A percentile compares a stretch with the other conserved stretches of the same genome.
Conservation (phyloP, 1,284 basidiomycete genomes). For the Termitomyces sp. region DNA sequence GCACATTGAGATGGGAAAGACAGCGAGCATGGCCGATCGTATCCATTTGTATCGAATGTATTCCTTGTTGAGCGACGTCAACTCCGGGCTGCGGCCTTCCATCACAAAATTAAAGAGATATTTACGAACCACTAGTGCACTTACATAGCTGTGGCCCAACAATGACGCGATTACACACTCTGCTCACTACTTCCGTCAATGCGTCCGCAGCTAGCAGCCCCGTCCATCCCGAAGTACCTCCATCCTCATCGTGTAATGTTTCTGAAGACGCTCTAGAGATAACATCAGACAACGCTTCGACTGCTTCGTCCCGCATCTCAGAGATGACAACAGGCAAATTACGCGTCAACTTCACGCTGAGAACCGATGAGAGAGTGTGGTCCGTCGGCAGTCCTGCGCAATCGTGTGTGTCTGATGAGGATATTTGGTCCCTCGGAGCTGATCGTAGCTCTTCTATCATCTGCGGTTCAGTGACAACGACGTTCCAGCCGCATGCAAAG, state of each 20-base stretch:
- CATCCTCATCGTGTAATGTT: background rate
- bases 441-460: constrained; percentile 25
- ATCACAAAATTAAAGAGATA: background rate
- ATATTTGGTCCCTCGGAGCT: constrained; percentile 20
- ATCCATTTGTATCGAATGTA: background rate
- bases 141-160: constrained; percentile 12
- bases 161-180: constrained; percentile 12
- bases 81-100: constrained; percentile 5
- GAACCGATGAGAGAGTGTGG: background rate
- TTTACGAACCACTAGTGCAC: background rate
- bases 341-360: constrained; percentile 11
- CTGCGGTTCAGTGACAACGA: constrained; percentile 21
- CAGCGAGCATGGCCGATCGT: background rate
- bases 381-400: background rate
- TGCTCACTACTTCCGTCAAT: constrained; percentile 12
- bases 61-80: constrained; percentile 1
- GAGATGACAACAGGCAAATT: constrained; percentile 12
- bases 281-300: constrained; percentile 3
- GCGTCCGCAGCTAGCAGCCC: constrained; percentile 3
- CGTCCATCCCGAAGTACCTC: background rate
- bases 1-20: background rate
- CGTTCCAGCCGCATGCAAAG: constrained; percentile 24
- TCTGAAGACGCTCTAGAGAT: background rate
- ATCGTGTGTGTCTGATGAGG: constrained; percentile 7
- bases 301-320: constrained; percentile 11